Conservation (phyloP, 768 basidiomycete genomes). For the Lactarius deliciosus region DNA sequence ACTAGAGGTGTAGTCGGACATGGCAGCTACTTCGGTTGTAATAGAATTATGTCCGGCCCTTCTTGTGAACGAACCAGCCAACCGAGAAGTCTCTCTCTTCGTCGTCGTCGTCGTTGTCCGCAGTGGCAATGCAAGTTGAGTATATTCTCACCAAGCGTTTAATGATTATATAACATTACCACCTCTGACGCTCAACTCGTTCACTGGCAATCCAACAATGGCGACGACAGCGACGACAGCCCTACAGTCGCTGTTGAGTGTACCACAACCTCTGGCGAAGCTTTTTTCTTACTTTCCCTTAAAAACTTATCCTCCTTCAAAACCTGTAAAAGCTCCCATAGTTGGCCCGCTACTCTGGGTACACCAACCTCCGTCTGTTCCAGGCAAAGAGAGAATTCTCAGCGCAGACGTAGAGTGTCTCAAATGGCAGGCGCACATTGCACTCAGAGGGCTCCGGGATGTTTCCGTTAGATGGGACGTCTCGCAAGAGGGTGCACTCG, state of each 20-base stretch:
- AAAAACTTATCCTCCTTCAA: conserved; percentile 30
- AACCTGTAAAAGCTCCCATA: conserved; percentile 24
- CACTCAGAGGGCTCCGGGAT: conserved; percentile 55
- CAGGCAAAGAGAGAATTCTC: conserved; percentile 39
- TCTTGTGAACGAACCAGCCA: not conserved
- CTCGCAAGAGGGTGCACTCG: conserved; percentile 64
- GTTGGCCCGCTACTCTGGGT: conserved; percentile 64
- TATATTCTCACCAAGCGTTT: not conserved
- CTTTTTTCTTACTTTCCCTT: conserved; percentile 31
- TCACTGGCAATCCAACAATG: not conserved
- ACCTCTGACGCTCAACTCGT: not conserved
- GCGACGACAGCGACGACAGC: conserved; percentile 23
- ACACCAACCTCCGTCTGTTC: conserved; percentile 38
- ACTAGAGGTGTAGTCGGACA: conserved; percentile 49
- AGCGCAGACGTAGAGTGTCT: conserved; percentile 83
- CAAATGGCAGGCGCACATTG: conserved; percentile 86
- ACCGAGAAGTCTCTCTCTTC: not conserved
- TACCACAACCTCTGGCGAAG: conserved; percentile 24
- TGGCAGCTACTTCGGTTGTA: conserved; percentile 16
- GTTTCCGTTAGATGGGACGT: conserved; percentile 68
- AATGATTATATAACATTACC: conserved; percentile 2
- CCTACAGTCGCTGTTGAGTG: conserved; percentile 14
- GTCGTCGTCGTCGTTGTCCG: conserved; percentile 9
- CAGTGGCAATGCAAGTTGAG: not conserved
- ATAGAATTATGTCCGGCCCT: not conserved